phyloP scores from a whole-genome alignment of 2,329 filamentous ascomycete genomes.

The Ceratocystis destructans region DNA sequence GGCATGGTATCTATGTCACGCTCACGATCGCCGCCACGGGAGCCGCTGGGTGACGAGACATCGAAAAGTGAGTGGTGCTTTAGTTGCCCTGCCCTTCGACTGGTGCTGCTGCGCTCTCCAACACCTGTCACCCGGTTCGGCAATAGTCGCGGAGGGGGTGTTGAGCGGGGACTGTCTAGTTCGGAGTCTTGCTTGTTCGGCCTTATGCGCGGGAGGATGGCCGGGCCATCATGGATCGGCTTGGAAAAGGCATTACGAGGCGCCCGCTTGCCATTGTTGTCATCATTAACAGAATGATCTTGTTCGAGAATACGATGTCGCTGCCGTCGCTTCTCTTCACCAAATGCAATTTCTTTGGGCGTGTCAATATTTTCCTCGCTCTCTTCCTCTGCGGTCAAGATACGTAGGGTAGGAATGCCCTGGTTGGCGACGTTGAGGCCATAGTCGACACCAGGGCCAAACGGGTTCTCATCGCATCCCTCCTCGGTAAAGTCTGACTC shows the following conservation, averaged over 20 bases:
- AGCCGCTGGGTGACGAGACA: conserved; percentile 44
- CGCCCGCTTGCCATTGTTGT: conserved; percentile 46
- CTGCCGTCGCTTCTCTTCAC: conserved; percentile 58
- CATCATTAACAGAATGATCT: conserved; percentile 55
- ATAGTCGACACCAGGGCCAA: conserved; percentile 59
- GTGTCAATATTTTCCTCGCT: conserved; percentile 62
- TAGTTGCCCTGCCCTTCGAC: conserved; percentile 27
- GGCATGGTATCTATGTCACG: conserved; percentile 30
- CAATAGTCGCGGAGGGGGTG: conserved; percentile 24
- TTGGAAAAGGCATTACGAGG: conserved; percentile 27
- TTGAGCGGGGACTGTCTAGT: conserved; percentile 33
- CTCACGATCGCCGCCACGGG: conserved; percentile 37
- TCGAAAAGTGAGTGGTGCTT: conserved; percentile 46
- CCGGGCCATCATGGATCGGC: conserved; percentile 39
- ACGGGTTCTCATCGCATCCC: conserved; percentile 79
- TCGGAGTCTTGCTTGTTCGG: conserved; percentile 46
- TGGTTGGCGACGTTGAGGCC: conserved; percentile 51
- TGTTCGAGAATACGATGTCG: conserved; percentile 61
- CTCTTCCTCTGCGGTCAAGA: conserved; percentile 52
- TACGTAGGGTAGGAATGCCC: conserved; percentile 52
- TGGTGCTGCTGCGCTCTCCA: conserved; percentile 26
- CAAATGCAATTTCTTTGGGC: conserved; percentile 54
- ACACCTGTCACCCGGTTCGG: conserved; percentile 23
- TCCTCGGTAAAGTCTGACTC: conserved; percentile 89
- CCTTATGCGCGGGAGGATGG: conserved; percentile 48